These are phyloP conservation scores for Echinochloa phyllopogon DNA, from an alignment of 176 grass and related monocot species.

Conservation along the genomic window DNA sequence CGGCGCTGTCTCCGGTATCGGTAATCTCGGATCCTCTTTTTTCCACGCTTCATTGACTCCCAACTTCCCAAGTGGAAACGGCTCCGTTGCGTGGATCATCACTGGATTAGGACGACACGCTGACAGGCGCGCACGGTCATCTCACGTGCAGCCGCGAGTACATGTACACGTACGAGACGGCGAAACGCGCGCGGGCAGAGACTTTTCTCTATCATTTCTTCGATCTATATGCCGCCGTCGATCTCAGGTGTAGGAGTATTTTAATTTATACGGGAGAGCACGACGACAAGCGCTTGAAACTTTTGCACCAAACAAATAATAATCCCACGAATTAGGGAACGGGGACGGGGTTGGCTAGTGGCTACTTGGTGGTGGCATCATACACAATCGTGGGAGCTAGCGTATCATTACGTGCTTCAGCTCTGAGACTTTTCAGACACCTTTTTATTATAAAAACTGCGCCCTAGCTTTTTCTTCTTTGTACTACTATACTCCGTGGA, in stretches of 20 bases:
- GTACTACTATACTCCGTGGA: neutral
- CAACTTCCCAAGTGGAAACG: neutral
- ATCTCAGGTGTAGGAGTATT: neutral
- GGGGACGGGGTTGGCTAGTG: neutral
- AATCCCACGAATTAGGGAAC: neutral
- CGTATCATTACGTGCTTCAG: neutral
- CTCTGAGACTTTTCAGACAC: neutral
- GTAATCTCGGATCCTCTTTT: neutral
- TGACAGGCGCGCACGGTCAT: neutral
- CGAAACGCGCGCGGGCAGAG: neutral
- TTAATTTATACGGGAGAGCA: neutral
- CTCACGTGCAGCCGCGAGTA: neutral
- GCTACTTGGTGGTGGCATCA: neutral
- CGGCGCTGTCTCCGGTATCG: neutral
- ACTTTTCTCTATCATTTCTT: neutral
- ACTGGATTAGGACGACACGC: neutral
- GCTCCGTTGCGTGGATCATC: neutral
- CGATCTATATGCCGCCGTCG: neutral
- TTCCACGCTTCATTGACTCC: neutral
- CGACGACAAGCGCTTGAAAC: neutral
- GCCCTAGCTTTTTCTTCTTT: neutral
- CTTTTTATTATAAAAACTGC: neutral
- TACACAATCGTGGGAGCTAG: constrained; percentile 26
- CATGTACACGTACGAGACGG: neutral
- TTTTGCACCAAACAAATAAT: neutral